phyloP scores from a whole-genome alignment of 805 yeast genomes.

The Saccharomycopsis fodiens region DNA sequence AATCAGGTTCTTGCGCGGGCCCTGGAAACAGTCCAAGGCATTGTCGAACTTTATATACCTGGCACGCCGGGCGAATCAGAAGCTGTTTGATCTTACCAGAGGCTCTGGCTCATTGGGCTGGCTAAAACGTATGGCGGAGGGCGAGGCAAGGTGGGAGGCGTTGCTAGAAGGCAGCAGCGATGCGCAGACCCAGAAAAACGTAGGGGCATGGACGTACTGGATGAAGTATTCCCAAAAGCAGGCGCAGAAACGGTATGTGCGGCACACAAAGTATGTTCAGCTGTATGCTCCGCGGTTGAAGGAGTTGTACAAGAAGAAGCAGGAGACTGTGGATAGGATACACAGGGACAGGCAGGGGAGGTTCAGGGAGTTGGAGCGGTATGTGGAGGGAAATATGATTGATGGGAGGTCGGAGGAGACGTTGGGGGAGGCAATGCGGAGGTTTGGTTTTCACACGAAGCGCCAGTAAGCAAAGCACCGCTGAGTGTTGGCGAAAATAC shows the following conservation, averaged over 20 bases:
- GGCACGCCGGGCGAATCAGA: neutral
- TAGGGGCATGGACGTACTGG: neutral
- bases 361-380: conserved; percentile 2
- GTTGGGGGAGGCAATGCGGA: conserved; percentile 3
- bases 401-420: conserved; percentile 2
- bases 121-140: neutral
- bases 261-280: neutral
- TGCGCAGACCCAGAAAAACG: neutral
- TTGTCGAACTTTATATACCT: neutral
- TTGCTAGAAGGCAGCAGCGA: neutral
- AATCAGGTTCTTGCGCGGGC: conserved; percentile 1
- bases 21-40: conserved; percentile 2
- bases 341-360: neutral
- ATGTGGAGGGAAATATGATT: conserved; percentile 5
- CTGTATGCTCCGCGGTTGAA: neutral
- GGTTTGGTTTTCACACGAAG: conserved; percentile 1
- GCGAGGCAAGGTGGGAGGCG: conserved; percentile 14
- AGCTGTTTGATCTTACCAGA: neutral
- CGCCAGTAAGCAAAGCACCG: too few species aligned
- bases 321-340: neutral
- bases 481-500: too few species aligned
- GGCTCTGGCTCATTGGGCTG: neutral
- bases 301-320: neutral
- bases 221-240: neutral
- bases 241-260: neutral